Evolutionary conservation across 257 asterid genomes (phyloP), one percentile per base, ranked within the genome.

Genomic region (Solanum paucissectum): DNA sequence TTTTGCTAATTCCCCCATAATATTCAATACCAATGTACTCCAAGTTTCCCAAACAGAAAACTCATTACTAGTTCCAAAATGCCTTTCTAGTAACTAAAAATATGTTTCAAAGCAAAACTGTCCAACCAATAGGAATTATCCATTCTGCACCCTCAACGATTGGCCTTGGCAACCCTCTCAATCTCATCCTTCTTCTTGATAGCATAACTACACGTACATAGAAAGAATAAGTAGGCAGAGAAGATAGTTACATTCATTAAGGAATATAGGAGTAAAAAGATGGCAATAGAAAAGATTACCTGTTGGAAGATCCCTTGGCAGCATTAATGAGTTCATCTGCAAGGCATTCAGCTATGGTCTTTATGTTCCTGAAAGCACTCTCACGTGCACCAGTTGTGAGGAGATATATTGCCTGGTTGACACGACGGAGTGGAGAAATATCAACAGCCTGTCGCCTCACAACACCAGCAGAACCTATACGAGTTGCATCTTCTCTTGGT

Each of bases 401-500:
- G 38, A 95, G 94, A 86, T 92, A 95, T 5, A 36, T 91, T 0
- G 98, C 96, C 91, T 95, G 96, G 81, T 95, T 95, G 27, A 94
- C 98, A 85, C 96, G 95, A 13, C 98, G 92, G 52, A 95, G 93
- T 46, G 98, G 98, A 11, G 98, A 95, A 75, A 95, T 95, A 92
- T 95, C 98, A 88, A 95, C 98, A 14, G 98, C 98, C 55, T 94
- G 98, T 60, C 97, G 95, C 69, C 98, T 95, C 88, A 94, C 98
- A 82, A 95, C 95, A 92, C 98, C 96, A 88, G 98, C 96, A 9
- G 98, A 94, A 58, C 98, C 98, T 83, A 95, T 94, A 87, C 97
- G 94, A 7, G 98, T 95, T 1, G 98, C 97, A 89, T 95, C 98
- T 92, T 94, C 97, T 52, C 97, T 91, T 62, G 98, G 98, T 9